Base-by-base conservation (phyloP, 106 monocot species). In the Apostasia ramifera region DNA sequence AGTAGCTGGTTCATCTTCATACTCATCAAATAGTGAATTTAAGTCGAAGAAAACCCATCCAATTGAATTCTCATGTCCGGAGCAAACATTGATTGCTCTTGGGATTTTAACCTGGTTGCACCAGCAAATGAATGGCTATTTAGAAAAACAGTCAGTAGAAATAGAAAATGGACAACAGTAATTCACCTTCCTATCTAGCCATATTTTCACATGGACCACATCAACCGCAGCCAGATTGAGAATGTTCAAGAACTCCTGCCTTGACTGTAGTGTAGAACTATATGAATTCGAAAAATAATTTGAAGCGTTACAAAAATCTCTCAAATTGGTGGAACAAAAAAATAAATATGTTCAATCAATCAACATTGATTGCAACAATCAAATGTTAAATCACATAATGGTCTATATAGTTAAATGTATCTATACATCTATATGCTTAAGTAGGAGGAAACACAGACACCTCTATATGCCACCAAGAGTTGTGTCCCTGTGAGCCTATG, bases 131-230 rank as follows among this genome's bases (percentile, higher is more conserved):
- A 40, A 71, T 3, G 26, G 9, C 5, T 12, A 7, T 55, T 56
- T 41, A 41, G 14, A 44, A 41, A 56, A 5, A 69, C 9, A 59
- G 37, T 59, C 4, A 65, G 10, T 53, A 68, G 11, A 2, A 50
- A 10, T 59, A 50, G 59, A 77, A 47, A 51, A 57, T 26, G 2
- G 6, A 72, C 3, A 9, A 45, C 11, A 80, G 26, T 13, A 42
- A 50, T 63, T 68, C 2, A 92, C 92, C 85, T 88, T 92, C 53
- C 73, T 79, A 76, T 92, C 84, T 52, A 88, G 66, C 92, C 88
- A 92, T 61, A 88, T 13, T 66, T 80, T 92, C 26, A 92, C 76
- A 57, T 82, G 78, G 66, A 91, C 44, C 39, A 81, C 68, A 79
- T 83, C 85, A 62, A 71, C 68, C 1, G 83, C 45, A 66, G 73